Evolutionary conservation across 164 flowering plant species (phyloP), one percentile per base, ranked within the genome.

Genomic region (Buxus sempervirens): DNA sequence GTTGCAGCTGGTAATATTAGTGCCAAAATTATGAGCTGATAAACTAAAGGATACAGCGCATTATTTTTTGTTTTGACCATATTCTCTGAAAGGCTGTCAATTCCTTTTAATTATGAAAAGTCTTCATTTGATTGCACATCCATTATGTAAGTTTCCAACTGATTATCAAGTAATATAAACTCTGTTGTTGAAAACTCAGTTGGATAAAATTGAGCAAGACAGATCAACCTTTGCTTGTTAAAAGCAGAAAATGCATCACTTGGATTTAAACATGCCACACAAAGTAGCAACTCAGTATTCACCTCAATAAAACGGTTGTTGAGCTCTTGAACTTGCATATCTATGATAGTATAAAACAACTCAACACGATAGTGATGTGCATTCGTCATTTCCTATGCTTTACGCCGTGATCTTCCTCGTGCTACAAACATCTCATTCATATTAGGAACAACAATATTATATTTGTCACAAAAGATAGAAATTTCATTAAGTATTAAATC

Each of bases 131-230:
- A 20, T 0, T 27, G 21, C 53, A 74, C 54, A 58, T 67, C 66
- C 19, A 42, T 10, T 18, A 74, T 63, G 20, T 63, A 73, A 59
- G 18, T 68, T 20, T 71, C 70, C 32, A 78, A 64, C 56, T n/a
- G 62, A 57, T 65, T 24, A 0, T 55, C 61, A 51, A 67, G 67
- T 15, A 5, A 5, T n/a, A 51, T 1, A 16, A 73, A 41, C 0
- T 69, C 68, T 5, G 54, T 10, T 13, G 19, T 6, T 14, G 64
- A 64, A 66, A 74, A 74, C 5, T 78, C 71, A 3, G 1, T 19
- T 19, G 64, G 72, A 68, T 78, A 73, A 55, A 73, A 70, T 26
- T n/a, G n/a, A n/a, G n/a, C n/a, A 41, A 77, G 58, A 9, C 42
- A 19, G 8, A 70, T n/a, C 41, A 75, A 66, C 24, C 54, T 75